Percentiles rank a stretch among this genome's conserved stretches.
Evolutionary conservation across 805 yeast species (phyloP).

Genomic region (Yamadazyma olivae): DNA sequence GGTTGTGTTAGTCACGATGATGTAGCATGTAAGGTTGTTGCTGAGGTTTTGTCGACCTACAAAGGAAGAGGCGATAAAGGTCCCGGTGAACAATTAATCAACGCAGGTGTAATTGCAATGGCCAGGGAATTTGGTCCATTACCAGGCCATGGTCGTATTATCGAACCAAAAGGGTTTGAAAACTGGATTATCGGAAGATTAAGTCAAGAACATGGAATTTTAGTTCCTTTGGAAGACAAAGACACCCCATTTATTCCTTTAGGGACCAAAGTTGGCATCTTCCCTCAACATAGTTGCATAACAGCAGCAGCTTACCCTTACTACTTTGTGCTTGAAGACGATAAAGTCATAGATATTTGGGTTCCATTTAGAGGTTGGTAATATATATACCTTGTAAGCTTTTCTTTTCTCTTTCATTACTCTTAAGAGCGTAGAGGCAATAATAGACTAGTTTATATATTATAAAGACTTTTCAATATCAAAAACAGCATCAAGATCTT

Average conservation of each 20-base stretch:
- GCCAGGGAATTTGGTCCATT: constrained; percentile 61
- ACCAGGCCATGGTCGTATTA: constrained; percentile 58
- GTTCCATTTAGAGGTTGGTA: constrained; percentile 42
- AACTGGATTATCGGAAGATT: constrained; percentile 66
- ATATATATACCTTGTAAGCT: not conserved
- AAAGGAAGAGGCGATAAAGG: constrained; percentile 47
- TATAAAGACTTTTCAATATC: constrained; percentile 13
- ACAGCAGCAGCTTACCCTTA: constrained; percentile 60
- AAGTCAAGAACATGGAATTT: constrained; percentile 79
- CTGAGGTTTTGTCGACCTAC: constrained; percentile 55
- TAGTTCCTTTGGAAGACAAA: constrained; percentile 42
- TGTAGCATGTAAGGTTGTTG: constrained; percentile 57
- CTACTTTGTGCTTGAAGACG: constrained; percentile 49
- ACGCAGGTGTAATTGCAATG: constrained; percentile 71
- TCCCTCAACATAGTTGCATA: constrained; percentile 75
- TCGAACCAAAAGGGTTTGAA: constrained; percentile 38
- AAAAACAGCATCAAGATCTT: constrained; percentile 11
- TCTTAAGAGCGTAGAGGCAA: not conserved
- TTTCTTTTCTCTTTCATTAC: not conserved
- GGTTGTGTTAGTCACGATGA: constrained; percentile 60
- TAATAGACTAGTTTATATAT: not conserved
- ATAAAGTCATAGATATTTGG: constrained; percentile 59
- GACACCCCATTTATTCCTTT: constrained; percentile 39
- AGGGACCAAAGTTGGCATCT: constrained; percentile 53
- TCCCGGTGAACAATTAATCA: constrained; percentile 62